Conservation (phyloP, 768 basidiomycete species). For the Rubroboletus pulcherrimus region DNA sequence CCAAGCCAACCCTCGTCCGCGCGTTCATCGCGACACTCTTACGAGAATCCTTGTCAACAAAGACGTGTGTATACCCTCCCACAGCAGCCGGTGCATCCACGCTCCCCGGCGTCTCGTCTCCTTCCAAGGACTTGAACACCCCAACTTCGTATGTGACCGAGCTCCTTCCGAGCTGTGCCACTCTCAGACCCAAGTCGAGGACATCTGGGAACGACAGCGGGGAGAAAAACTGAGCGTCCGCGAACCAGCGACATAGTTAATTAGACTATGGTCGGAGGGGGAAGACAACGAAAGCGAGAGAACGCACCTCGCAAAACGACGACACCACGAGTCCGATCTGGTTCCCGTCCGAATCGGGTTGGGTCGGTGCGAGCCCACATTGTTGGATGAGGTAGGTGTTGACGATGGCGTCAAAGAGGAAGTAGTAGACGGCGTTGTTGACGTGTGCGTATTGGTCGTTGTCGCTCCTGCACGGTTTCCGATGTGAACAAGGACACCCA, state of each 20-base stretch:
- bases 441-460: slow-evolving; percentile 83
- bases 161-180: slow-evolving; percentile 63
- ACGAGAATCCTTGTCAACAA: slow-evolving; percentile 59
- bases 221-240: slow-evolving; percentile 54
- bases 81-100: slow-evolving; percentile 36
- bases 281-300: neutral
- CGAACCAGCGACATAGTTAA: neutral
- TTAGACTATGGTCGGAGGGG: neutral
- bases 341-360: slow-evolving; percentile 29
- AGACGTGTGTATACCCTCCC: slow-evolving; percentile 78
- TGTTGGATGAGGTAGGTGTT: slow-evolving; percentile 72
- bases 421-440: slow-evolving; percentile 80
- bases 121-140: slow-evolving; percentile 48
- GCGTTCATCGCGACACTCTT: slow-evolving; percentile 50
- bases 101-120: neutral
- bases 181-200: slow-evolving; percentile 66
- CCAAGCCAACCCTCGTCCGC: slow-evolving; percentile 44
- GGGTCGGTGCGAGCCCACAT: slow-evolving; percentile 53
- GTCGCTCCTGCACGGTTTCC: slow-evolving; percentile 58
- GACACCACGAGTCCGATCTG: slow-evolving; percentile 76
- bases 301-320: slow-evolving; percentile 61
- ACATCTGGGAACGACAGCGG: slow-evolving; percentile 72
- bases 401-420: slow-evolving; percentile 77
- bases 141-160: slow-evolving; percentile 81
- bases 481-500: neutral